Evolutionary conservation across 2,329 filamentous ascomycete species (phyloP).

Genomic region (Fusarium protoensiforme): DNA sequence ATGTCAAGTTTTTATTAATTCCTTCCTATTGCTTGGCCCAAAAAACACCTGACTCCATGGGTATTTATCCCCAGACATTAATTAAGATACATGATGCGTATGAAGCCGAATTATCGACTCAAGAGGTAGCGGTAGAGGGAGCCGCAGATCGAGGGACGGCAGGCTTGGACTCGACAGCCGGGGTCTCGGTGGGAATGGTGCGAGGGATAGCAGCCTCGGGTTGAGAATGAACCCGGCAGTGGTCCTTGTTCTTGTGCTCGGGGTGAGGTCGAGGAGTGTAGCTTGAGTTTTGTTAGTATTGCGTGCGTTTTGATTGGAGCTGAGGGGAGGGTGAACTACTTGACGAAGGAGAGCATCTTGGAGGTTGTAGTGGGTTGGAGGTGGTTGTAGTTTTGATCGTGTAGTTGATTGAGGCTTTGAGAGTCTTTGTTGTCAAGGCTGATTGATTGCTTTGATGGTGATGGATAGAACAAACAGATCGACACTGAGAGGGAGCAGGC

Average conservation of each 20-base stretch:
- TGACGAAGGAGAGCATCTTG: constrained; percentile 38
- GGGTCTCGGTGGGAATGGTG: constrained; percentile 13
- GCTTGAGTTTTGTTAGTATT: constrained; percentile 14
- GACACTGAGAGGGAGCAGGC: constrained; percentile 1
- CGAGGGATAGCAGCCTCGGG: constrained; percentile 20
- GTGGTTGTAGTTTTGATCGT: not conserved
- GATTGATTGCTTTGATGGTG: constrained; percentile 11
- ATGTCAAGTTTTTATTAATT: not conserved
- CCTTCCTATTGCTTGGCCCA: not conserved
- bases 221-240: constrained; percentile 32
- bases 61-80: constrained; percentile 10
- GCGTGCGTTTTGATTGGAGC: not conserved
- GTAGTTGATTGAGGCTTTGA: not conserved
- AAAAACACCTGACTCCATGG: constrained; percentile 26
- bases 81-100: not conserved
- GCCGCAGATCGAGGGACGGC: constrained; percentile 15
- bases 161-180: constrained; percentile 22
- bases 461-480: not conserved
- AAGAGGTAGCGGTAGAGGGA: constrained; percentile 15
- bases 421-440: not conserved
- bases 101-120: not conserved
- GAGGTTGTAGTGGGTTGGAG: not conserved
- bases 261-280: constrained; percentile 38
- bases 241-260: constrained; percentile 37
- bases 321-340: constrained; percentile 9